A percentile compares a stretch with the other conserved stretches of the same genome.
Conservation (phyloP, 2,329 filamentous ascomycete species). For the Dothistroma pini region DNA sequence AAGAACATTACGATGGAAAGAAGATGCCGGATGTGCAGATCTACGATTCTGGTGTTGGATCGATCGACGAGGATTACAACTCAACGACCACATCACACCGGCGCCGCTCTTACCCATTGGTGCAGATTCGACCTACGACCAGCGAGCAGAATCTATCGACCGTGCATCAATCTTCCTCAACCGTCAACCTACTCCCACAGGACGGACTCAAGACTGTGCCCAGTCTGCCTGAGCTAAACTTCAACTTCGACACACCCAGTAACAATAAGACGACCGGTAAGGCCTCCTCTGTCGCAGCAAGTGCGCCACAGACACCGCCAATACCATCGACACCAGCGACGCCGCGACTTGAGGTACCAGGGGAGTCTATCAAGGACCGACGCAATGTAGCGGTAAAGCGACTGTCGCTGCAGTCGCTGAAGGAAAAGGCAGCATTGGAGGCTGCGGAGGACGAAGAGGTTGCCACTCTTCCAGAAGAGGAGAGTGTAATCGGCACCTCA, state of each 20-base stretch:
- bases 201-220: background rate
- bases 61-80: slow-evolving; percentile 24
- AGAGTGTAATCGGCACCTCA: slow-evolving; percentile 23
- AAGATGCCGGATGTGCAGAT: slow-evolving; percentile 35
- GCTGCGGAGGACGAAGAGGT: slow-evolving; percentile 39
- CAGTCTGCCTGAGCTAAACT: slow-evolving; percentile 1
- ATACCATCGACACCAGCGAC: slow-evolving; percentile 3
- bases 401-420: slow-evolving; percentile 16
- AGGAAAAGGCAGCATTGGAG: slow-evolving; percentile 15
- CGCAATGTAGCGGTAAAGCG: slow-evolving; percentile 10
- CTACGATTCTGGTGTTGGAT: slow-evolving; percentile 50
- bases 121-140: slow-evolving; percentile 7
- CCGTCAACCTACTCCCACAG: background rate
- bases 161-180: slow-evolving; percentile 5
- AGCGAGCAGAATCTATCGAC: background rate
- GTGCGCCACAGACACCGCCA: background rate
- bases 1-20: slow-evolving; percentile 63
- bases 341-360: slow-evolving; percentile 13
- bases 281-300: background rate
- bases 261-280: background rate
- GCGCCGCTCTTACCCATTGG: slow-evolving; percentile 13
- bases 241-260: background rate
- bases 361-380: slow-evolving; percentile 7
- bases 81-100: slow-evolving; percentile 9
- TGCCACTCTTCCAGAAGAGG: slow-evolving; percentile 8